Evolutionary conservation across 176 grass and related monocot genomes (phyloP).

Genomic region (Eragrostis curvula): DNA sequence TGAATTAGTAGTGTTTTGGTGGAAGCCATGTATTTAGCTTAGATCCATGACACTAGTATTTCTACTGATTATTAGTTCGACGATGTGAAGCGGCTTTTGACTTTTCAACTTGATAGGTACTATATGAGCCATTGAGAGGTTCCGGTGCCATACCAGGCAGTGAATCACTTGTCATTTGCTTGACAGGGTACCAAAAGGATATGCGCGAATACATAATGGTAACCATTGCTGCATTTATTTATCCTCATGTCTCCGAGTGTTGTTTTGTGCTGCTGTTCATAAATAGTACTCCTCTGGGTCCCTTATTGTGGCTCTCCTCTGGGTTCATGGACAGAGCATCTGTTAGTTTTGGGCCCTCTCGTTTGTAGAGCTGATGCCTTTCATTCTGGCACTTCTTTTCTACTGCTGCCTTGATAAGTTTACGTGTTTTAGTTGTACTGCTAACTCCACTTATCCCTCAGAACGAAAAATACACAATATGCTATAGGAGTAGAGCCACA

Average conservation of each 20-base stretch:
- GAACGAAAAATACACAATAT: background rate
- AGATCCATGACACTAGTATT: background rate
- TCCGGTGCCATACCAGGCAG: constrained; percentile 72
- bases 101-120: constrained; percentile 49
- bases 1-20: too few relatives aligned
- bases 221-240: background rate
- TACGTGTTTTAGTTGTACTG: background rate
- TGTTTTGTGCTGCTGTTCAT: background rate
- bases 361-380: background rate
- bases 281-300: too few relatives aligned
- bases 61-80: constrained; percentile 3
- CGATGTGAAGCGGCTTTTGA: background rate
- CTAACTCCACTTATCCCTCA: background rate
- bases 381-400: background rate
- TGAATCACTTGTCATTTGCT: constrained; percentile 65
- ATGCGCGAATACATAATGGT: constrained; percentile 85
- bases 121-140: constrained; percentile 84
- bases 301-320: background rate
- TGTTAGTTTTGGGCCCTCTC: background rate
- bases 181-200: constrained; percentile 91
- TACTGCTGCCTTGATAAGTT: background rate
- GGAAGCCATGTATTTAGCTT: background rate
- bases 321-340: background rate
- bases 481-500: background rate
- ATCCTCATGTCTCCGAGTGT: background rate